Evolutionary conservation across 352 stramenopile genomes (phyloP).

Genomic region (Phytophthora pistaciae): DNA sequence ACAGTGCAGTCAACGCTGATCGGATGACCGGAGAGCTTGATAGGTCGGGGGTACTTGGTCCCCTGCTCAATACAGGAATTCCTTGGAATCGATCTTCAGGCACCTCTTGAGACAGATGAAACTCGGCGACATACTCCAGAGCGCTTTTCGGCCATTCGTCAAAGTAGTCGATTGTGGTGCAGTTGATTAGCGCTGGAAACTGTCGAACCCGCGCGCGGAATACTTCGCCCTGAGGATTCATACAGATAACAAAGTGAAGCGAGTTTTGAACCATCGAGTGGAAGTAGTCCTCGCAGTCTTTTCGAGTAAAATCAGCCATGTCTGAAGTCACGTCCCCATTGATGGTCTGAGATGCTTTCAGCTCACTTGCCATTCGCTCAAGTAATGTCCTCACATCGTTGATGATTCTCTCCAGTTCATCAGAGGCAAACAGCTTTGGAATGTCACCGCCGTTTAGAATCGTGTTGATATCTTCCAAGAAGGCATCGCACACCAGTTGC

Average conservation of each 20-base stretch:
- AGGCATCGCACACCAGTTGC: constrained; percentile 85
- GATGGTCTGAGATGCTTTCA: constrained; percentile 1
- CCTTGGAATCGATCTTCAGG: neutral
- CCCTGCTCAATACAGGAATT: neutral
- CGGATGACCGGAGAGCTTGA: constrained; percentile 24
- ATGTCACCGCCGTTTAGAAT: constrained; percentile 89
- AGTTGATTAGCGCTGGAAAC: constrained; percentile 95
- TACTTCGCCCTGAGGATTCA: constrained; percentile 81
- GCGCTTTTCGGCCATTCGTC: constrained; percentile 91
- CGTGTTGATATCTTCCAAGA: constrained; percentile 92
- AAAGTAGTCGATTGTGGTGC: constrained; percentile 95
- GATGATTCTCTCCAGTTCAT: constrained; percentile 89
- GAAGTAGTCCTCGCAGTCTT: constrained; percentile 88
- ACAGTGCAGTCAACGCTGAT: constrained; percentile 48
- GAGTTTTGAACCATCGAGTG: constrained; percentile 76
- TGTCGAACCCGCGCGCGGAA: constrained; percentile 91
- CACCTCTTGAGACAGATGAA: constrained; percentile 47
- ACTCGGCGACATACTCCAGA: constrained; percentile 85
- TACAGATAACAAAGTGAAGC: constrained; percentile 93
- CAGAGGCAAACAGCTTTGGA: constrained; percentile 85
- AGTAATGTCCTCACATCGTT: constrained; percentile 55
- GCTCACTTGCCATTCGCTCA: constrained; percentile 16
- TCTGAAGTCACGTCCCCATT: neutral
- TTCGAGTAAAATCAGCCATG: constrained; percentile 49
- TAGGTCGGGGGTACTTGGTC: constrained; percentile 12